Percentiles rank a stretch among this genome's conserved stretches.
phyloP scores from a whole-genome alignment of 352 stramenopile genomes.

The Globisporangium emineosum region DNA sequence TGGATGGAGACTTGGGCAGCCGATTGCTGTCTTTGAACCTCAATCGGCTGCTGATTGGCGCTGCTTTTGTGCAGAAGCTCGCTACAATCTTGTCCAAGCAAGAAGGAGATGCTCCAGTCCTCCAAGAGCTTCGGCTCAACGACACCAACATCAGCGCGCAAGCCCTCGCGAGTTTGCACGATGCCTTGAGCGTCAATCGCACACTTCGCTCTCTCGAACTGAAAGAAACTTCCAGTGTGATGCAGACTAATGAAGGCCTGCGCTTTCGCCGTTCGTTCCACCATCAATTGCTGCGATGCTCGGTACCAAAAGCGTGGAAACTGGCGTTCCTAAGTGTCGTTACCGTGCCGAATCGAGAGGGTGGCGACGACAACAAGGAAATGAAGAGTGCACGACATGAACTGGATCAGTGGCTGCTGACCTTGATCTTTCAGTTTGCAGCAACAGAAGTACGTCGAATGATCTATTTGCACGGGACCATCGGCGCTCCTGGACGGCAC shows the following conservation, averaged over 20 bases:
- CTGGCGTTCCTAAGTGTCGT: constrained; percentile 6
- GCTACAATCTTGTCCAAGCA: background rate
- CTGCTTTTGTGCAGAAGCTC: background rate
- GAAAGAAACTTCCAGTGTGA: background rate
- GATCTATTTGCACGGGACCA: constrained; percentile 5
- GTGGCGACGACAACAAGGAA: background rate
- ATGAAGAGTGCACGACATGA: background rate
- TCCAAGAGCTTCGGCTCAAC: constrained; percentile 8
- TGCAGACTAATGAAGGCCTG: background rate
- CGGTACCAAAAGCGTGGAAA: background rate
- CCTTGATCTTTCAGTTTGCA: constrained; percentile 7
- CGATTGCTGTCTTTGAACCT: constrained; percentile 8
- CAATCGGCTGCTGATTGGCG: constrained; percentile 5
- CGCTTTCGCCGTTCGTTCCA: background rate
- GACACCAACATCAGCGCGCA: background rate
- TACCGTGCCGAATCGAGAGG: background rate
- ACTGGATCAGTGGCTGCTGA: constrained; percentile 3
- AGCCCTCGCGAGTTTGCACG: background rate
- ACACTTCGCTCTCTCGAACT: constrained; percentile 4
- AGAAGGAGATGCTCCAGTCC: background rate
- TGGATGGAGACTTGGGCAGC: background rate
- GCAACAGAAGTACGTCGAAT: background rate
- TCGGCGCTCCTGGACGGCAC: constrained; percentile 5
- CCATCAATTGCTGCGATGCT: background rate
- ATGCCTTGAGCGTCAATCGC: background rate